Evolutionary conservation across 108 stramenopile species (phyloP), one percentile per base, ranked within the genome.

Genomic region (Cyclostephanos tholiformis): DNA sequence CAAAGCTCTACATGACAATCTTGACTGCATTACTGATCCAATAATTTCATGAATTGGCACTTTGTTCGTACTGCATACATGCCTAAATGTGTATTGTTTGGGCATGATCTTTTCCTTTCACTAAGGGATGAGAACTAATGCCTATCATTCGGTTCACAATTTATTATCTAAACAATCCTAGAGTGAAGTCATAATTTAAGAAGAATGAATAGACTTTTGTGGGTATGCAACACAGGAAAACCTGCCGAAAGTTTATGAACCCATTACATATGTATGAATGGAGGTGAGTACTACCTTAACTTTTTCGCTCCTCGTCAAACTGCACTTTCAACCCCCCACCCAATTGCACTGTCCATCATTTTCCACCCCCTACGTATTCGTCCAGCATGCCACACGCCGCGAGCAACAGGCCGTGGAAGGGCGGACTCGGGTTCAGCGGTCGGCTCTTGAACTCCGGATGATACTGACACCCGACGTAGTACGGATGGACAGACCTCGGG

Each of bases 391-490:
- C 89, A 35, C 77, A 85, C 26, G 92, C 87, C n/a, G 98, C 97
- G 39, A 97, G 76, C 25, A 99, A 29, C 25, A 99, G 70, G 44
- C 97, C 98, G 71, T 90, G 92, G 71, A 99, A 98, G 9, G 98
- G 98, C 29, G 99, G 97, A 64, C 94, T 95, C 2, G 99, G 98
- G 48, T 82, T 85, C 72, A 96, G 76, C 16, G 99, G 99, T n/a
- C 98, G 82, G 63, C 88, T 90, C 83, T 96, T 87, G 85, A 99
- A 98, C 84, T 99, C 99, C 6, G 99, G 99, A 85, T 99, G 99
- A 83, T 96, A 99, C 83, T 99, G 99, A 57, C 88, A 91, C 20
- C 97, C 99, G 17, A 98, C 93, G 82, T 98, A 99, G 84, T 90
- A 99, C 2, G 98, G 97, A 82, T 99, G 99, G 30, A 61, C 50